phyloP scores from a whole-genome alignment of 345 rosid genomes.

The Dimocarpus longan region DNA sequence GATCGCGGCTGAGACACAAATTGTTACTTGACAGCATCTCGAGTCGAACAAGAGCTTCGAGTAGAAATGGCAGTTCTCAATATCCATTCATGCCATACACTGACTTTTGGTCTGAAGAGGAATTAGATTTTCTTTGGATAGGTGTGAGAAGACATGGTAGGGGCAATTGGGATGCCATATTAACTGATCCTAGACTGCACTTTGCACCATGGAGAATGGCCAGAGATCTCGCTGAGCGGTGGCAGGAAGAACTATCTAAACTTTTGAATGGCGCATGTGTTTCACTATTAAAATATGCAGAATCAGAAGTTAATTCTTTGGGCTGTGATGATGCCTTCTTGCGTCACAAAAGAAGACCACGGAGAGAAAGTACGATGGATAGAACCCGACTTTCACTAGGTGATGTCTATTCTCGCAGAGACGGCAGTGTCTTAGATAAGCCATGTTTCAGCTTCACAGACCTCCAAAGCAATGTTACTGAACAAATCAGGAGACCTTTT shows the following conservation, averaged over 20 bases:
- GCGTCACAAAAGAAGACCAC: no score
- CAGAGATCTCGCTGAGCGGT: slow-evolving; percentile 44
- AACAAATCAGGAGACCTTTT: no score
- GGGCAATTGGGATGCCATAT: slow-evolving; percentile 49
- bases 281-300: slow-evolving; percentile 22
- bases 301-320: not conserved
- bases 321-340: no score
- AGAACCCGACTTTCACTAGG: no score
- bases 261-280: slow-evolving; percentile 5
- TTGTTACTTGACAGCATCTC: slow-evolving; percentile 40
- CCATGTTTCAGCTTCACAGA: no score
- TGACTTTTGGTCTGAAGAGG: slow-evolving; percentile 49
- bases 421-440: no score
- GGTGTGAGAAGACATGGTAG: slow-evolving; percentile 57
- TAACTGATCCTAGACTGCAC: slow-evolving; percentile 43
- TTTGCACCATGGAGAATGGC: slow-evolving; percentile 43
- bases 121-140: slow-evolving; percentile 54
- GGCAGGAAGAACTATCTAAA: slow-evolving; percentile 50
- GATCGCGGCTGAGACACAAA: slow-evolving; percentile 36
- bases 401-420: no score
- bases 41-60: slow-evolving; percentile 27
- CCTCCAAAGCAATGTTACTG: no score
- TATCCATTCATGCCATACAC: slow-evolving; percentile 17
- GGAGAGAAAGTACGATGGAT: no score
- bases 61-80: slow-evolving; percentile 24